These are phyloP conservation scores for Austropuccinia psidii DNA, from an alignment of 1,284 basidiomycete genomes.

Conservation along the genomic window DNA sequence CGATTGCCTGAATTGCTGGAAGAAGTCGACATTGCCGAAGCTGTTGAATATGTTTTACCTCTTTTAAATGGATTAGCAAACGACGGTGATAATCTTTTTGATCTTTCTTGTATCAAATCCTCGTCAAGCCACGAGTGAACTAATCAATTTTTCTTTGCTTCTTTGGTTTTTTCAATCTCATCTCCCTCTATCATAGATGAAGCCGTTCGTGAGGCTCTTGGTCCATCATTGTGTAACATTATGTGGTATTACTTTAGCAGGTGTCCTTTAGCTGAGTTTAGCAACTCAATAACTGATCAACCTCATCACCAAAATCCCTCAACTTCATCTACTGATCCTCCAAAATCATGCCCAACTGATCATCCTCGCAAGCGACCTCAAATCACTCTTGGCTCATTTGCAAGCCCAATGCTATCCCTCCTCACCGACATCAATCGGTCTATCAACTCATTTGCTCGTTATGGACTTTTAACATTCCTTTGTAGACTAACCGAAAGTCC, in stretches of 20 bases:
- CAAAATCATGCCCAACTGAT: background rate
- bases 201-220: slow-evolving; percentile 30
- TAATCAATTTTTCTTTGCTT: background rate
- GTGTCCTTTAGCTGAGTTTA: slow-evolving; percentile 2
- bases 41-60: slow-evolving; percentile 35
- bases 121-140: background rate
- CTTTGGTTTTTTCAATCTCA: background rate
- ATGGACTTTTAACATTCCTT: slow-evolving; percentile 20
- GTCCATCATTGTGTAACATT: slow-evolving; percentile 34
- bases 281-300: background rate
- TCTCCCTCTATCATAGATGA: background rate
- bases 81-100: slow-evolving; percentile 9
- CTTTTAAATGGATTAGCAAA: slow-evolving; percentile 19
- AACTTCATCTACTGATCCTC: background rate
- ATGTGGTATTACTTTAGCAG: slow-evolving; percentile 36
- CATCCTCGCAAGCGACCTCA: slow-evolving; percentile 9
- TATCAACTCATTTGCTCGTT: slow-evolving; percentile 1
- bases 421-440: slow-evolving; percentile 26
- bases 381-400: slow-evolving; percentile 11
- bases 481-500: slow-evolving; percentile 10
- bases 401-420: background rate
- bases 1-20: slow-evolving; percentile 30
- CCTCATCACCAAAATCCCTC: background rate
- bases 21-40: slow-evolving; percentile 34
- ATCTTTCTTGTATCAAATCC: background rate